These are phyloP conservation scores for Trichoderma orchidacearum DNA, from an alignment of 495 filamentous ascomycete genomes.

Conservation along the genomic window DNA sequence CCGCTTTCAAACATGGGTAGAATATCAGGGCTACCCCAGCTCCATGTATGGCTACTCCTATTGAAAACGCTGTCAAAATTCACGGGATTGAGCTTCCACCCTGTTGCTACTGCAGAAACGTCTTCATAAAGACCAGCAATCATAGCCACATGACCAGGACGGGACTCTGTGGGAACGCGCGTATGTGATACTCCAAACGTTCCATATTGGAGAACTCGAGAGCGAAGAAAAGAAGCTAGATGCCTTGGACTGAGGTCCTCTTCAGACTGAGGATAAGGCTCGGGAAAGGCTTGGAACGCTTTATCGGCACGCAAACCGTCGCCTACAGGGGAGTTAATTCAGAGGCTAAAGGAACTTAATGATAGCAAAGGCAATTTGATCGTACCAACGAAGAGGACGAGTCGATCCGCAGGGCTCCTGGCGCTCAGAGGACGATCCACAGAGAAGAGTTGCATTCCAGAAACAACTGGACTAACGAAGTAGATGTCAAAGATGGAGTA, in stretches of 20 bases:
- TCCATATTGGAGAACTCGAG: constrained; percentile 73
- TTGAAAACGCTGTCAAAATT: constrained; percentile 99
- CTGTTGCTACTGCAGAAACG: constrained; percentile 92
- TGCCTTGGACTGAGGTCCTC: constrained; percentile 48
- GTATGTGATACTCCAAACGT: constrained; percentile 99
- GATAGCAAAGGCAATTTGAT: background rate
- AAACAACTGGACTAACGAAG: constrained; percentile 95
- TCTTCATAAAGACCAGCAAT: constrained; percentile 98
- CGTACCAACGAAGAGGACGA: constrained; percentile 88
- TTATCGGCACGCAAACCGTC: constrained; percentile 97
- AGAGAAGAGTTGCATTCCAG: constrained; percentile 75
- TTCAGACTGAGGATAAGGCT: constrained; percentile 61
- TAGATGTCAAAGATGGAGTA: constrained; percentile 99
- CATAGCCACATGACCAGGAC: constrained; percentile 92
- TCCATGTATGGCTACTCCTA: constrained; percentile 91
- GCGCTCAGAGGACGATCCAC: constrained; percentile 45
- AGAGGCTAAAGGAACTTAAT: background rate
- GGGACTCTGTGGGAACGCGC: constrained; percentile 91
- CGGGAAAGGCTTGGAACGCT: constrained; percentile 86
- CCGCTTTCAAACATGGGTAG: constrained; percentile 94
- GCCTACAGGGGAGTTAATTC: constrained; percentile 26
- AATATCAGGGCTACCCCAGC: constrained; percentile 98
- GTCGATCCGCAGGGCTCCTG: constrained; percentile 74
- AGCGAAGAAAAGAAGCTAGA: constrained; percentile 88
- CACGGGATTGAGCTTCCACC: constrained; percentile 97